Evolutionary conservation across 2,329 filamentous ascomycete species (phyloP), one percentile per base, ranked within the genome.

Genomic region (Hymenoscyphus infarciens): DNA sequence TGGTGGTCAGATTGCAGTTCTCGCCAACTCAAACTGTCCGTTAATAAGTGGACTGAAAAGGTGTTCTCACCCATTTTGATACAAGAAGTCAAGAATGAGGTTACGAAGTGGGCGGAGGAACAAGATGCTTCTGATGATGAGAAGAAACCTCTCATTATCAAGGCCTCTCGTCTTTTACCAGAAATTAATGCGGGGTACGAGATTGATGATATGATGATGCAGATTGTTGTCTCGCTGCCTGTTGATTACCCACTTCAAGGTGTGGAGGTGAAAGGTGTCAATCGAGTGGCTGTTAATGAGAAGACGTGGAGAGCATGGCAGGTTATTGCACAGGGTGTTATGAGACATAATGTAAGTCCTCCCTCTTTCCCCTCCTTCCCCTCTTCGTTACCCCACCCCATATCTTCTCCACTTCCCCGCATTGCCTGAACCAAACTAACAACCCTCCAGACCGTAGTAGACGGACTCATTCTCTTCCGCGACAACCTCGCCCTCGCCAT

Each of bases 271-370:
- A 81, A 87, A 2, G 88, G 92, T 8, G 79, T 93, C 22, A 91
- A 89, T 69, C 88, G 94, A 13, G 92, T 98, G 1, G 92, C 91
- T 0, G 91, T 97, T 29, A 89, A 87, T 64, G 93, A 98, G 73
- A 88, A 88, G 75, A 96, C 95, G 74, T 99, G 95, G 94, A 88
- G 92, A 75, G 89, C 83, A 65, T 97, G 94, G 93, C 82, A 97
- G 65, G 83, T 91, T 71, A 92, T 88, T 7, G 94, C 91, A 3
- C 91, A 97, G 70, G 93, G 92, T 4, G 92, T 95, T 54, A 97
- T 99, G 70, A 94, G 91, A 52, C 96, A 98, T 73, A 91, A 91
- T 66, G 83, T 85, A 78, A 71, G 80, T 73, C 22, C 52, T 19
- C 19, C 49, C n/a, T n/a, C 22, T n/a, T 45, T 19, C n/a, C 35